phyloP scores from a whole-genome alignment of 1,139 yeast genomes.

The Casaregolazyma lundiana region DNA sequence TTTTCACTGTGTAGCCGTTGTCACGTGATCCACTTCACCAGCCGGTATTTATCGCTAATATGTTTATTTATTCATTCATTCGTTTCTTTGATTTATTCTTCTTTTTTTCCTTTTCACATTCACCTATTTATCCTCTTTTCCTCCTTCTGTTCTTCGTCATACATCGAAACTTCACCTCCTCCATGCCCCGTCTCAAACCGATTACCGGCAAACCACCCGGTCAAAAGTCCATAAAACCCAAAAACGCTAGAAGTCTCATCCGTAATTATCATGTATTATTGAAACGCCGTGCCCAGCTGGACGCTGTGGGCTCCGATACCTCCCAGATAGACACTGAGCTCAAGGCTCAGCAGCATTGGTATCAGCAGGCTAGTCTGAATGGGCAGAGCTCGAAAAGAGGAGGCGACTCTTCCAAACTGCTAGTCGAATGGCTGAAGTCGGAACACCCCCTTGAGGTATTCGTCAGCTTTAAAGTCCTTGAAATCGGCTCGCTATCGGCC shows the following conservation, averaged over 20 bases:
- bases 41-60: background rate
- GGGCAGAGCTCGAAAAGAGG: conserved; percentile 80
- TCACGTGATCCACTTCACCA: background rate
- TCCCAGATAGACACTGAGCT: conserved; percentile 17
- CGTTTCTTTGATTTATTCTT: background rate
- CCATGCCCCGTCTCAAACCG: background rate
- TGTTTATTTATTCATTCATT: background rate
- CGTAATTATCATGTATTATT: conserved; percentile 34
- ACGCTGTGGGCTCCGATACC: conserved; percentile 14
- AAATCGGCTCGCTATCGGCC: conserved; percentile 75
- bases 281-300: conserved; percentile 28
- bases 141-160: background rate
- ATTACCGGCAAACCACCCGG: conserved; percentile 20
- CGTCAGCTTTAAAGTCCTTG: conserved; percentile 46
- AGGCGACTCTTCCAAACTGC: conserved; percentile 79
- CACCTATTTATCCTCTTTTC: background rate
- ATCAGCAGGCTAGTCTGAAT: conserved; percentile 81
- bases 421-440: conserved; percentile 61
- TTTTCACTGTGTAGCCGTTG: background rate
- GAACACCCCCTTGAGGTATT: conserved; percentile 14
- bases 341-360: conserved; percentile 43
- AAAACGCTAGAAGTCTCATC: conserved; percentile 31
- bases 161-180: too few relatives aligned
- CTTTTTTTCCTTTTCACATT: background rate
- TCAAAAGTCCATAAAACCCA: conserved; percentile 20